These are phyloP conservation scores for Pseudomonodictys pantanalensis DNA, from an alignment of 495 filamentous ascomycete genomes.

Conservation along the genomic window DNA sequence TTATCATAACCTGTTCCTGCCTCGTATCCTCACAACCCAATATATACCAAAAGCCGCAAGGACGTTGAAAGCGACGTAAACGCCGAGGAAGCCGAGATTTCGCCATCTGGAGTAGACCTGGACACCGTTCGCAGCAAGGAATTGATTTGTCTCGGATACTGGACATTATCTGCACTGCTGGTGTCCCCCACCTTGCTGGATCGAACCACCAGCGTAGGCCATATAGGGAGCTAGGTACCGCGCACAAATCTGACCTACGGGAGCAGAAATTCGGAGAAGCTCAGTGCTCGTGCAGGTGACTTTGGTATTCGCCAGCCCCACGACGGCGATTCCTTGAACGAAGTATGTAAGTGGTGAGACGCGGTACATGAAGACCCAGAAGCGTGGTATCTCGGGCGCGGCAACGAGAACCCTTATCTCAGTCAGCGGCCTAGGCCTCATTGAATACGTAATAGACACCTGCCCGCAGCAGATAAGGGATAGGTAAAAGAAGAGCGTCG, in stretches of 20 bases:
- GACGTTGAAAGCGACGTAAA: neutral
- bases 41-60: neutral
- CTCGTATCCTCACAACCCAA: neutral
- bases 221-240: neutral
- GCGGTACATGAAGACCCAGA: conserved; percentile 24
- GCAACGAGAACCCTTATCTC: conserved; percentile 1
- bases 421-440: neutral
- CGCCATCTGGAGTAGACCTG: neutral
- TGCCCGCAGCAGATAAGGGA: conserved; percentile 16
- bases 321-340: neutral
- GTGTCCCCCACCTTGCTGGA: neutral
- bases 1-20: neutral
- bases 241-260: neutral
- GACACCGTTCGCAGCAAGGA: neutral
- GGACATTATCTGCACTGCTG: neutral
- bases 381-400: neutral
- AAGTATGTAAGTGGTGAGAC: conserved; percentile 12
- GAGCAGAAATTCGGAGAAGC: neutral
- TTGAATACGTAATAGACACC: conserved; percentile 4
- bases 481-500: conserved; percentile 19
- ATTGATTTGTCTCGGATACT: neutral
- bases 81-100: neutral
- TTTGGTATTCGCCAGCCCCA: neutral
- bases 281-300: conserved; percentile 1
- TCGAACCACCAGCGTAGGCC: neutral